Percentiles rank a stretch among this genome's conserved stretches.
Conservation (phyloP, 2,329 filamentous ascomycete species). For the Tolypocladium amazonense region DNA sequence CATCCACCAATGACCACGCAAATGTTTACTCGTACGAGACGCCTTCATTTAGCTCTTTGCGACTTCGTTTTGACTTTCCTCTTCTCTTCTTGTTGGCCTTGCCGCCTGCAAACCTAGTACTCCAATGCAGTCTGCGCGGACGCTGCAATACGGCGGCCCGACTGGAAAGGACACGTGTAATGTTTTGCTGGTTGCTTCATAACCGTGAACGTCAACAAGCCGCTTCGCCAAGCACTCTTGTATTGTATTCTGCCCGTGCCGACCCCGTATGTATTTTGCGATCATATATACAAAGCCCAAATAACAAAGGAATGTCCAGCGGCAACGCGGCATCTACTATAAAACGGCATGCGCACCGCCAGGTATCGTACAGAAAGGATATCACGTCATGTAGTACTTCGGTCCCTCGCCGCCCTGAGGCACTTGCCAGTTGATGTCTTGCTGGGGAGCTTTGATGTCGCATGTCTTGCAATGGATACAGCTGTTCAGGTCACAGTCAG, state of each 20-base stretch:
- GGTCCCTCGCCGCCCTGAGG: slow-evolving; percentile 80
- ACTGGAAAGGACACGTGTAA: slow-evolving; percentile 7
- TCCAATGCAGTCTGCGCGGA: not conserved
- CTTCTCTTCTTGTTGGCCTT: not conserved
- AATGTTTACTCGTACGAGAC: not conserved
- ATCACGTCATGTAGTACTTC: slow-evolving; percentile 59
- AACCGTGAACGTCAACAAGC: not conserved
- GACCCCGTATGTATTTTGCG: not conserved
- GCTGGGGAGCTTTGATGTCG: slow-evolving; percentile 93
- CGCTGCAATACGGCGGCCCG: not conserved
- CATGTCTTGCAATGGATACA: slow-evolving; percentile 99
- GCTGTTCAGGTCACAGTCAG: slow-evolving; percentile 32
- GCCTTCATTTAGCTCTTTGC: not conserved
- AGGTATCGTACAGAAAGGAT: not conserved
- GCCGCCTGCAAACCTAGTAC: not conserved
- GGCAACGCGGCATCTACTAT: not conserved
- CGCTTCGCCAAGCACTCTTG: not conserved
- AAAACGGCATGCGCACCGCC: not conserved
- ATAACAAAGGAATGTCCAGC: not conserved
- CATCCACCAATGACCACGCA: not conserved
- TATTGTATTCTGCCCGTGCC: not conserved
- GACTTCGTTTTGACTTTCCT: not conserved
- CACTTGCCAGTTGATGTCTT: slow-evolving; percentile 96
- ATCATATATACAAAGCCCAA: not conserved
- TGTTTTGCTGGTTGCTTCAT: not conserved